Conservation (phyloP, 345 rosid species). For the Carallia brachiata region DNA sequence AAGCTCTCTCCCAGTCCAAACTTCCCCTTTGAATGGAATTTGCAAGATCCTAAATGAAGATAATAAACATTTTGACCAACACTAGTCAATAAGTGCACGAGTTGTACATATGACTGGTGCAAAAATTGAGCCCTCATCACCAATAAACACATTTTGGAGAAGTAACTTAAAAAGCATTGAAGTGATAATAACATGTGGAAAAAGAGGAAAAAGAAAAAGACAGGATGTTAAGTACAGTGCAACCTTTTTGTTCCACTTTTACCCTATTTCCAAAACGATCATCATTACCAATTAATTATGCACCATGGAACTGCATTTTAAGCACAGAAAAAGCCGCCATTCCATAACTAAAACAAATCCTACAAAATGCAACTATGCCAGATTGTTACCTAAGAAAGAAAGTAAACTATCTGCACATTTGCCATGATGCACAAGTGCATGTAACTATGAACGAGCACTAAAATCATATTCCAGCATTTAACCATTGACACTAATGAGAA, state of each 20-base stretch:
- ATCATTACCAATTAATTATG: too few species aligned
- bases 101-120: not conserved
- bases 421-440: too few species aligned
- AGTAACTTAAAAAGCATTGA: not conserved
- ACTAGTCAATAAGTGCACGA: not conserved
- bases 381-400: too few species aligned
- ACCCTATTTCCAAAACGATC: not conserved
- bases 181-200: not conserved
- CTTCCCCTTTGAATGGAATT: constrained; percentile 85
- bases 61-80: constrained; percentile 4
- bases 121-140: not conserved
- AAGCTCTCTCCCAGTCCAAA: constrained; percentile 99
- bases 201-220: not conserved
- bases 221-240: not conserved
- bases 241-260: not conserved
- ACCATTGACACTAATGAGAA: too few species aligned
- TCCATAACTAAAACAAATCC: too few species aligned
- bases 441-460: too few species aligned
- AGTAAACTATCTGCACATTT: too few species aligned
- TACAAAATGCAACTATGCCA: too few species aligned
- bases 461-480: too few species aligned
- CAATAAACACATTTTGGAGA: not conserved
- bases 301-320: too few species aligned
- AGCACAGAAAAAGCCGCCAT: too few species aligned
- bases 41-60: constrained; percentile 72